Base-by-base conservation (phyloP, 2,329 filamentous ascomycete species). In the Colletotrichum echinochloae region DNA sequence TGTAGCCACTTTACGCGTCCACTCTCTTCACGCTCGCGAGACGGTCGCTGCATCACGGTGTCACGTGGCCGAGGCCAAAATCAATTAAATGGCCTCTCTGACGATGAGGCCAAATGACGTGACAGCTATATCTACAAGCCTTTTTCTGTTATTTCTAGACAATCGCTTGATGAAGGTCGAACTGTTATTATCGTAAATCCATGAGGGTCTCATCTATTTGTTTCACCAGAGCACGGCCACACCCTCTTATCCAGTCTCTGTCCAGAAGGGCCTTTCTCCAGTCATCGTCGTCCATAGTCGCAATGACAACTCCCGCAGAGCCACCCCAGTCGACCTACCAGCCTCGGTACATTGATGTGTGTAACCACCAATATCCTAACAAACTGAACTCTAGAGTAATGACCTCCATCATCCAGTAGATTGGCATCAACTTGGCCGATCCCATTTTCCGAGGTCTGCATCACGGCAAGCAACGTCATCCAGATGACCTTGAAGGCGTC, bases 401-500 rank as follows among this genome's bases (percentile, higher is more conserved):
- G 39, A 75, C 66, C 12, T 44, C 18, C 16, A 14, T 46, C 20
- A 49, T 39, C 48, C 66, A 76, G 73, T 79, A 91, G 89, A 91
- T 99, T 77, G 96, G 95, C 68, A 98, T 99, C 85, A 99, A 99
- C 81, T 88, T 99, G 65, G 93, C 95, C 63, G 96, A 99, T 78
- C 93, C 93, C 62, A 94, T 98, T 70, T 99, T 95, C 81, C 88
- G 89, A 56, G 96, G 96, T 60, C 82, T 88, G 51, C 97, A 98
- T 78, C 91, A 97, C 78, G 94, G 93, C 76, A 94, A 91, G 72
- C 87, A 93, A 74, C 83, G 85, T 33, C 94, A 97, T 76, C 88
- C 90, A 14, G 86, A 93, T 76, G 94, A 97, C 78, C 87, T 95
- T 20, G 80, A 86, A 35, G 91, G 90, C 73, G 93, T 99, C 33